phyloP scores from a whole-genome alignment of 345 rosid genomes.

The Lenwebbia sp. region DNA sequence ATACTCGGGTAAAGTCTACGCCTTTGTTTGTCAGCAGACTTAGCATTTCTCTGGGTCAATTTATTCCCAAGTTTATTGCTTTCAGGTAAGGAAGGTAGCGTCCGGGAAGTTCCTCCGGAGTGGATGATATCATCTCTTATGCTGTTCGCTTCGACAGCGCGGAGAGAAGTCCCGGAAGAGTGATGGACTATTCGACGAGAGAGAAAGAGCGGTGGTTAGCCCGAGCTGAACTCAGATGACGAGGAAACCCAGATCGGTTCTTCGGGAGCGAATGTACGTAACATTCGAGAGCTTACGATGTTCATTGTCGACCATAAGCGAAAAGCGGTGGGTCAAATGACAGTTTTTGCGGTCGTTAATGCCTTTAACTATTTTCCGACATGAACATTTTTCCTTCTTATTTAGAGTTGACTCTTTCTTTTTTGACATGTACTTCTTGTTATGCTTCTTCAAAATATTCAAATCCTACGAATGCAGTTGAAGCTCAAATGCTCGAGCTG shows the following conservation, averaged over 20 bases:
- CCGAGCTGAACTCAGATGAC: background rate
- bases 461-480: background rate
- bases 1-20: constrained; percentile 17
- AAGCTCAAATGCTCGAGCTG: background rate
- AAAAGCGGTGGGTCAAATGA: background rate
- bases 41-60: background rate
- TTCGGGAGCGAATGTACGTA: rapidly evolving
- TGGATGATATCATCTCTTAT: background rate
- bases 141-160: background rate
- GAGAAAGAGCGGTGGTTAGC: background rate
- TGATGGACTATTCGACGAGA: background rate
- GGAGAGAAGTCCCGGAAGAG: background rate
- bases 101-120: background rate
- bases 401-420: background rate
- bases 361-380: no score
- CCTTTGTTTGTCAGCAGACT: background rate
- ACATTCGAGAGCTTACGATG: background rate
- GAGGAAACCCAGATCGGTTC: background rate
- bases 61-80: background rate
- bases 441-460: background rate
- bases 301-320: no score
- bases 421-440: background rate
- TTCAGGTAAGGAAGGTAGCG: background rate
- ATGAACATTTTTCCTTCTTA: background rate
- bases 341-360: background rate